phyloP scores from a whole-genome alignment of 768 basidiomycete genomes.

The Mycena venus region DNA sequence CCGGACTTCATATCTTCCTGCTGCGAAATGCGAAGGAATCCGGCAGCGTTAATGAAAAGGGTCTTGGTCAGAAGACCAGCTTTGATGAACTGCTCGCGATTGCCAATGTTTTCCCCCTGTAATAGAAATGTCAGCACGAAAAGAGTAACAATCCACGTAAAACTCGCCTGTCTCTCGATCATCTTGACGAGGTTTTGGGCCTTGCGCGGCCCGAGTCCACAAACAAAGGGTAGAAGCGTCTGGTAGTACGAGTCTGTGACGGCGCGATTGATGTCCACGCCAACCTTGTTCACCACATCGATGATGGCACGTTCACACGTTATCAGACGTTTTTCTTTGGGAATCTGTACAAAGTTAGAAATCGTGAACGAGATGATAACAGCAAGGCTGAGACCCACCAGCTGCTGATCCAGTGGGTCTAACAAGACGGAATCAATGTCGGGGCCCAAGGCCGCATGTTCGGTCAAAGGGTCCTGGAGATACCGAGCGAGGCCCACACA shows the following conservation, averaged over 20 bases:
- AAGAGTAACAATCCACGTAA: neutral
- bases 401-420: conserved; percentile 87
- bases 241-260: conserved; percentile 92
- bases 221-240: conserved; percentile 88
- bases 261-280: conserved; percentile 96
- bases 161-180: conserved; percentile 78
- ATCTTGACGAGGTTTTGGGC: conserved; percentile 87
- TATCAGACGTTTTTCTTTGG: conserved; percentile 84
- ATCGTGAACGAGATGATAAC: conserved; percentile 21
- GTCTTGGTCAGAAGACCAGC: conserved; percentile 84
- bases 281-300: conserved; percentile 91
- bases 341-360: conserved; percentile 68
- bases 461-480: conserved; percentile 93
- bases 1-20: conserved; percentile 72
- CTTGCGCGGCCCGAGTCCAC: conserved; percentile 96
- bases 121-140: conserved; percentile 12
- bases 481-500: conserved; percentile 96
- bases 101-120: conserved; percentile 89
- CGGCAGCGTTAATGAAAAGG: conserved; percentile 94
- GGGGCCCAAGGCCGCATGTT: conserved; percentile 89
- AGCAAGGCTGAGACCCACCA: conserved; percentile 62
- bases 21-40: conserved; percentile 88
- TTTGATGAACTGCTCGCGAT: conserved; percentile 91
- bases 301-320: conserved; percentile 91
- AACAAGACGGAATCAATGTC: conserved; percentile 89